A percentile compares a stretch with the other conserved stretches of the same genome.
Evolutionary conservation across 441 rosid genomes (phyloP).

Genomic region (Metrosideros polymorpha): DNA sequence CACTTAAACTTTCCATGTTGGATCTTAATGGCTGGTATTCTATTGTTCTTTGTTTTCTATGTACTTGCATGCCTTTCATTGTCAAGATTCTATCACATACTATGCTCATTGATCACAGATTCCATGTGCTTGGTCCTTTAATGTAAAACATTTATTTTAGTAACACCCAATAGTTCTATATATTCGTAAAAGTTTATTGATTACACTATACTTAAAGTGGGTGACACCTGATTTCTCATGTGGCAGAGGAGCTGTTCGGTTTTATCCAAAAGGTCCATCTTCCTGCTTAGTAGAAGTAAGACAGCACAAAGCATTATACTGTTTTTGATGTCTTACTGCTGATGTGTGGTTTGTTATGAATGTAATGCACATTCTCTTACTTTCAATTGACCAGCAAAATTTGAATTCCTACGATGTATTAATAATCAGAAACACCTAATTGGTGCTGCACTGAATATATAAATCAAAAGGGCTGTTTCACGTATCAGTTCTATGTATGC

Average conservation of each 20-base stretch:
- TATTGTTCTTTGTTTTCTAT: neutral
- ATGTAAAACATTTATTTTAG: neutral
- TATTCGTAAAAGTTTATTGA: neutral
- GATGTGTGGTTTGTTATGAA: neutral
- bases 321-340: neutral
- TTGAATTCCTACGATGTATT: neutral
- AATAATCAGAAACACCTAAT: neutral
- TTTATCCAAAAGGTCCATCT: conserved; percentile 70
- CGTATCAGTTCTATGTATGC: neutral
- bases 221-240: conserved; percentile 10
- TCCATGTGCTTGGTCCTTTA: neutral
- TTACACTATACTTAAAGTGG: neutral
- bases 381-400: neutral
- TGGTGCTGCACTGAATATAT: neutral
- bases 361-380: neutral
- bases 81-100: neutral
- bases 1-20: neutral
- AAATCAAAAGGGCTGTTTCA: neutral
- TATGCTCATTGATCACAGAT: neutral
- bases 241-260: conserved; percentile 85
- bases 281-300: conserved; percentile 82
- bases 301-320: neutral
- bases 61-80: neutral
- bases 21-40: neutral
- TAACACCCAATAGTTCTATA: neutral